Evolutionary conservation across 2,329 filamentous ascomycete genomes (phyloP), one percentile per base, ranked within the genome.

Genomic region (Pseudofabraea citricarpa): DNA sequence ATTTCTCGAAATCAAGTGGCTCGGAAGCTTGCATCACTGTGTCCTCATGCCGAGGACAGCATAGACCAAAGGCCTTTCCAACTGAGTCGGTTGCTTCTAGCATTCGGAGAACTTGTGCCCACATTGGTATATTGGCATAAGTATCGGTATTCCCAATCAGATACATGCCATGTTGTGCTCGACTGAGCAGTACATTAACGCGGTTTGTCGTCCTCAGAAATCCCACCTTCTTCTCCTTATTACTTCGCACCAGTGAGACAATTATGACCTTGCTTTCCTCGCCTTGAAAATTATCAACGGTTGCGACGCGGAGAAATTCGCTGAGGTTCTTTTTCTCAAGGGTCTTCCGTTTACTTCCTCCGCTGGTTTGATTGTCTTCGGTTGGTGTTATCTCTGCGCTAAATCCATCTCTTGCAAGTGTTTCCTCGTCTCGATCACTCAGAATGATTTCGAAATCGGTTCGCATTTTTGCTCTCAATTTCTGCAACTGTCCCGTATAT

Each of bases 221-320:
- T 0, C 85, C 86, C 15, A 74, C 73, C 5, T 72, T 75, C 7
- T 63, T 65, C 6, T 73, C 53, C 0, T 59, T 48, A 51, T 90
- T 90, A 62, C 83, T 87, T 31, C 86, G 74, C 0, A 88, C 83
- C 0, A 90, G 66, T 0, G 81, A 86, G 0, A 90, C 67, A 3
- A 90, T 67, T 0, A 90, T 69, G 7, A 90, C 66, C 40, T 86
- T 82, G 2, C 79, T 81, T 54, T 90, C 85, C 56, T 90, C 56
- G 2, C 56, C 56, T 40, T 90, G 84, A 43, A 87, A 90, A 50
- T 89, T 90, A 58, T 87, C 83, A 0, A 88, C 74, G 0, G 82
- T 88, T 0, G 83, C 81, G 22, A 66, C 51, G 5, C 62, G 41
- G 5, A 63, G 44, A 16, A 56, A 36, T 12, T 60, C 51, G 15